Conservation (phyloP, 352 stramenopile genomes). For the Pythium brachiatum region DNA sequence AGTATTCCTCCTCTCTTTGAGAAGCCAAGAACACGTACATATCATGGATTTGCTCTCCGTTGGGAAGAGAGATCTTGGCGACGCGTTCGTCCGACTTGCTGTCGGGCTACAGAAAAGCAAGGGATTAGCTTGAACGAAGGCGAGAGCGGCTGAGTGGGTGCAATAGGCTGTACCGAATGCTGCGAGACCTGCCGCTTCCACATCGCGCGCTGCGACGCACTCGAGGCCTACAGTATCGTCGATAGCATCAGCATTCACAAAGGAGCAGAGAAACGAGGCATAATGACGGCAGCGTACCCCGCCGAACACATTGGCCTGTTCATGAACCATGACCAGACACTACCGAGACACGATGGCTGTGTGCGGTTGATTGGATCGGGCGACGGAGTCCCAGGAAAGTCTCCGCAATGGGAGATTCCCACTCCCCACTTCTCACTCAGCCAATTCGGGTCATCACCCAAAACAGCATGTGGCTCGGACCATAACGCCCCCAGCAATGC, state of each 20-base stretch:
- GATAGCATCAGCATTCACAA: background rate
- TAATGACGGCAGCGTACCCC: conserved; percentile 25
- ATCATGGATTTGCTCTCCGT: conserved; percentile 70
- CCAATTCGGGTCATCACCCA: background rate
- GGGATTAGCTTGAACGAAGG: no score
- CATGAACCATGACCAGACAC: conserved; percentile 14
- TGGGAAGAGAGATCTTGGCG: conserved; percentile 52
- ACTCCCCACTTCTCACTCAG: background rate
- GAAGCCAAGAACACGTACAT: conserved; percentile 34
- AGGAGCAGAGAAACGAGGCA: background rate
- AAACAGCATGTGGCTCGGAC: background rate
- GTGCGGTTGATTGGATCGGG: background rate
- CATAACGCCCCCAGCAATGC: background rate
- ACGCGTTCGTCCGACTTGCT: conserved; percentile 15
- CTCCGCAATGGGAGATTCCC: background rate
- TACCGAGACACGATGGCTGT: background rate
- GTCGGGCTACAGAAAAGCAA: conserved; percentile 7
- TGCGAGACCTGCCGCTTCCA: conserved; percentile 61
- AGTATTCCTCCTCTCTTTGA: background rate
- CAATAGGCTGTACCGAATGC: conserved; percentile 8
- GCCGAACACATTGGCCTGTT: conserved; percentile 30
- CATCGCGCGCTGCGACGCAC: conserved; percentile 54
- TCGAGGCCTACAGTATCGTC: conserved; percentile 36
- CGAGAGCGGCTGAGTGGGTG: background rate
- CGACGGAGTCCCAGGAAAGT: background rate